Base-by-base conservation (phyloP, 2,329 filamentous ascomycete species). In the Pseudocercospora ulei region DNA sequence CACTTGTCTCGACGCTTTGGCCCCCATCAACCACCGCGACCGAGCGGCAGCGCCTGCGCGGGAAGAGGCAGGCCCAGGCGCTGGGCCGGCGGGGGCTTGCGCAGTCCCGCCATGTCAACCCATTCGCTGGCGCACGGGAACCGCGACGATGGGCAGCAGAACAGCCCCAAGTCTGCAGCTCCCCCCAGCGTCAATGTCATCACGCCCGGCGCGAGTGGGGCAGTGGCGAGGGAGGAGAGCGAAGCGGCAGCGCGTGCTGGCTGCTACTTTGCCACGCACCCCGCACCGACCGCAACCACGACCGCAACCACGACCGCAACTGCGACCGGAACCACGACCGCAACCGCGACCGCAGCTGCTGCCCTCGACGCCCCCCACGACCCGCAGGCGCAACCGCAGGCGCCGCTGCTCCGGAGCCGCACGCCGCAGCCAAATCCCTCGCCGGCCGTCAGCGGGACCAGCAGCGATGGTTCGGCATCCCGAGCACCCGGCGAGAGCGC, bases 111-210 rank as follows among this genome's bases (percentile, higher is more conserved):
- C 19, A 54, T 54, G 51, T 50, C 50, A 43, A 48, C 44, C 35
- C 44, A 51, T 25, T 27, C 39, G 33, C 39, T 43, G 31, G 39
- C 35, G 25, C 7, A 39, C 18, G 35, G 46, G 36, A 44, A 44
- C 37, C 33, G 37, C 30, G 38, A 31, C 29, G 24, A 46, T 39
- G 46, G 30, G 37, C 41, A 44, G 30, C 17, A 39, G 52, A 55
- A 51, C 46, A 66, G 63, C 8, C 61, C 62, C 31, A 59, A 62
- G 40, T 63, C 62, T 4, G 64, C 65, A 49, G 45, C 58, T 30
- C 62, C 62, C 36, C 58, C 57, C 12, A 40, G 43, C 5, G 41
- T 53, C 27, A 50, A 51, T 39, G 42, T 52, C n/a, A 38, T 46
- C 16, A 51, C 51, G 18, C 48, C 45, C 25, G 38, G 38, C 23